Evolutionary conservation across 148 eudicot genomes (phyloP), one percentile per base, ranked within the genome.

Genomic region (Silene conica): DNA sequence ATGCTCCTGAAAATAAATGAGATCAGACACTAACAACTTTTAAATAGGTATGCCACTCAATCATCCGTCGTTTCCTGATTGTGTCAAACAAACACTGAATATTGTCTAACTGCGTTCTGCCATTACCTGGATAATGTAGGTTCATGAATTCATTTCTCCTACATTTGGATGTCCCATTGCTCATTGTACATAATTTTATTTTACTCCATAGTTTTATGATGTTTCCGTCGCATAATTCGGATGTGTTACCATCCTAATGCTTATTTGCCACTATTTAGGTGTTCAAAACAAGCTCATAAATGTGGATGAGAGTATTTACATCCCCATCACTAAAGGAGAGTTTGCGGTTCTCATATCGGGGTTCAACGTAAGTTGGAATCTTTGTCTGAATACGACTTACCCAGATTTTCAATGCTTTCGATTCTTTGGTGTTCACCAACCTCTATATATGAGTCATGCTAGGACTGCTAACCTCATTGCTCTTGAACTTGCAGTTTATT

Each of bases 301-400:
- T 75, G 6, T 90, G 85, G 97, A 95, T 22, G 96, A 90, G 86
- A 95, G 70, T 82, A 85, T 95, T 66, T 95, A 87, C 68, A 86
- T 95, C 60, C 98, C 98, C 55, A 70, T 95, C 73, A 61, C 98
- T 23, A 95, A 83, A 84, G 98, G 89, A 67, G 98, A 95, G 89
- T 86, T 80, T 77, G 77, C 98, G 7, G 86, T 95, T 84, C 91
- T 95, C 56, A 57, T 80, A 18, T 84, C 93, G 22, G 86, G 90
- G 50, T 95, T 95, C 83, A 95, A 92, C 66, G 98, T 95, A 88
- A 77, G 88, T 56, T 67, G 13, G 46, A 11, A 19, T 56, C 50
- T 68, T 31, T 31, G 34, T 31, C 34, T 31, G 34, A 31, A 31
- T 31, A 22, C 48, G 5, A 21, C 71, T 16, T 58, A 9, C 26